phyloP scores from a whole-genome alignment of 2,329 filamentous ascomycete genomes.

The Pestalotiopsis sp. region DNA sequence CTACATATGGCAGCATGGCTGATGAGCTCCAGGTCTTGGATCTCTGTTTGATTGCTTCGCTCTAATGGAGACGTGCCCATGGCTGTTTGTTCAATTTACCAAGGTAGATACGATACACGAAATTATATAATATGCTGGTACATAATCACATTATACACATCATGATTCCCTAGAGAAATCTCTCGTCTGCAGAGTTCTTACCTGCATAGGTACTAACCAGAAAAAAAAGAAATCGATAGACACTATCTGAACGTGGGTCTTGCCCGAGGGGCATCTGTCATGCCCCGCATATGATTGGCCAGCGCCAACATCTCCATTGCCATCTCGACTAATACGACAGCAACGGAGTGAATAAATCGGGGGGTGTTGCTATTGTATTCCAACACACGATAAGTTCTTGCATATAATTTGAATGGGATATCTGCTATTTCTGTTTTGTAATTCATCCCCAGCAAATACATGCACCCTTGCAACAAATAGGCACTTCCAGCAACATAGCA shows the following conservation, averaged over 20 bases:
- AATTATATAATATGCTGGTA: too few relatives aligned
- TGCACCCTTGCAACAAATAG: too few relatives aligned
- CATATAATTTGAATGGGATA: too few relatives aligned
- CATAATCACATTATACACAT: too few relatives aligned
- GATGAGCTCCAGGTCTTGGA: neutral
- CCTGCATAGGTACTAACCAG: neutral
- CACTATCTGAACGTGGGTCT: neutral
- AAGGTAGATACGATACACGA: too few relatives aligned
- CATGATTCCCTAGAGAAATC: too few relatives aligned
- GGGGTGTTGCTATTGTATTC: neutral
- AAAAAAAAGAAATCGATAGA: neutral
- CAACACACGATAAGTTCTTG: too few relatives aligned
- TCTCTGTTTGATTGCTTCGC: neutral
- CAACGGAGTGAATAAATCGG: neutral
- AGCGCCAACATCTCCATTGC: neutral
- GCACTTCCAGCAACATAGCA: neutral
- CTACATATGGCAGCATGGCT: conserved; percentile 43
- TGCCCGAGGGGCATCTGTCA: neutral
- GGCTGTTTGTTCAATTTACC: neutral
- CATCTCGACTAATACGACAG: neutral
- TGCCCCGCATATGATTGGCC: conserved; percentile 8
- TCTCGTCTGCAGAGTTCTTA: too few relatives aligned
- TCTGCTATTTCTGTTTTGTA: too few relatives aligned
- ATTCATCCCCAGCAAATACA: too few relatives aligned
- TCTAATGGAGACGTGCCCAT: neutral